These are phyloP conservation scores for Daldinia eschscholtzii DNA, from an alignment of 2,329 filamentous ascomycete genomes.

Conservation along the genomic window DNA sequence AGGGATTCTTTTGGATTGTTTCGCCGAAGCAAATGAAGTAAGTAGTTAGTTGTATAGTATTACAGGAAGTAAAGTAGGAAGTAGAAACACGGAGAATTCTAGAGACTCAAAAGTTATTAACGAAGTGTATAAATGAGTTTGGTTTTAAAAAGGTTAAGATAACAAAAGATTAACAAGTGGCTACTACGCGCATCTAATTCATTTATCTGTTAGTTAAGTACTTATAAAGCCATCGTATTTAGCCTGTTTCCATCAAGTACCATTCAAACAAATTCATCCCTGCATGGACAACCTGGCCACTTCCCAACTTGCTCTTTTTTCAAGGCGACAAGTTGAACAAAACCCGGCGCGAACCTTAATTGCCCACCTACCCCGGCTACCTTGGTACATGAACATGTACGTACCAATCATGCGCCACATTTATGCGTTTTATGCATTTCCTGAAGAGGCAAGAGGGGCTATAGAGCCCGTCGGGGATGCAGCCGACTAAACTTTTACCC, in stretches of 20 bases:
- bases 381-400: conserved; percentile 1
- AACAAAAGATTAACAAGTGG: conserved; percentile 35
- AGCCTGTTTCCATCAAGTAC: conserved; percentile 23
- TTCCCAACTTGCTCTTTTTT: conserved; percentile 27
- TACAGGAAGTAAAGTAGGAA: conserved; percentile 10
- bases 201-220: conserved; percentile 39
- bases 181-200: conserved; percentile 22
- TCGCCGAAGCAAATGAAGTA: conserved; percentile 8
- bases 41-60: not conserved
- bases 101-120: conserved; percentile 2
- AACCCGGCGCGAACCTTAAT: conserved; percentile 14
- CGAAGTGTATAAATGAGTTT: conserved; percentile 14
- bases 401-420: conserved; percentile 28
- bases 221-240: not conserved
- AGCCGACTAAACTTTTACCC: conserved; percentile 18
- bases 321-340: not conserved
- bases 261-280: conserved; percentile 33
- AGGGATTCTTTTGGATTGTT: conserved; percentile 13
- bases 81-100: conserved; percentile 1
- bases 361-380: not conserved
- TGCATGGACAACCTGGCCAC: conserved; percentile 51
- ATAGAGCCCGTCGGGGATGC: conserved; percentile 8
- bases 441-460: conserved; percentile 38
- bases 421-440: not conserved
- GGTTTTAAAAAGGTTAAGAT: conserved; percentile 8